phyloP scores from a whole-genome alignment of 1,284 basidiomycete genomes.

The Ustilago tritici region DNA sequence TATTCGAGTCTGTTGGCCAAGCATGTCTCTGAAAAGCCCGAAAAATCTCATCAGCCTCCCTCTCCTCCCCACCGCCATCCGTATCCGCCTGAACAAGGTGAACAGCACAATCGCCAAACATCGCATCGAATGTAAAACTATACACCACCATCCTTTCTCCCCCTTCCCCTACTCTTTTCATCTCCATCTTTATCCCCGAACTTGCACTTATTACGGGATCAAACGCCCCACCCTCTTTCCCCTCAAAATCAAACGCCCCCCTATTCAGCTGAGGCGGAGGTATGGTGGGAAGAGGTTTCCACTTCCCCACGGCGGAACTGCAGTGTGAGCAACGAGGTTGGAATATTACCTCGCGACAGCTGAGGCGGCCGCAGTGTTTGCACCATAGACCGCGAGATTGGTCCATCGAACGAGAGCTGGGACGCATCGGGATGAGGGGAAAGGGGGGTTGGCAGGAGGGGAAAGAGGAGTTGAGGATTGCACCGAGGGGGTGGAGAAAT shows the following conservation, averaged over 20 bases:
- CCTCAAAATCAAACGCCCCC: slow-evolving; percentile 15
- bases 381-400: slow-evolving; percentile 43
- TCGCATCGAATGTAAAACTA: slow-evolving; percentile 24
- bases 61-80: slow-evolving; percentile 14
- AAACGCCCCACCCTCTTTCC: slow-evolving; percentile 1
- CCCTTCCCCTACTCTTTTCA: neutral
- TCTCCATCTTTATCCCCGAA: slow-evolving; percentile 16
- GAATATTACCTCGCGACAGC: slow-evolving; percentile 40
- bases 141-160: slow-evolving; percentile 22
- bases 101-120: slow-evolving; percentile 39
- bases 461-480: slow-evolving; percentile 18
- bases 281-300: slow-evolving; percentile 21
- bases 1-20: slow-evolving; percentile 18
- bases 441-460: slow-evolving; percentile 22
- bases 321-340: slow-evolving; percentile 40
- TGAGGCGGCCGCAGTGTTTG: slow-evolving; percentile 37
- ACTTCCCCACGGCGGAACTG: slow-evolving; percentile 12
- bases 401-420: slow-evolving; percentile 21
- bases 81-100: slow-evolving; percentile 46
- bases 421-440: slow-evolving; percentile 17
- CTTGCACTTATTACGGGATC: slow-evolving; percentile 28
- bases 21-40: slow-evolving; percentile 20
- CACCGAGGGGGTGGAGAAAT: slow-evolving; percentile 20
- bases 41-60: slow-evolving; percentile 32
- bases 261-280: slow-evolving; percentile 11